These are phyloP conservation scores for Salix udensis DNA, from an alignment of 345 rosid species.

Conservation along the genomic window DNA sequence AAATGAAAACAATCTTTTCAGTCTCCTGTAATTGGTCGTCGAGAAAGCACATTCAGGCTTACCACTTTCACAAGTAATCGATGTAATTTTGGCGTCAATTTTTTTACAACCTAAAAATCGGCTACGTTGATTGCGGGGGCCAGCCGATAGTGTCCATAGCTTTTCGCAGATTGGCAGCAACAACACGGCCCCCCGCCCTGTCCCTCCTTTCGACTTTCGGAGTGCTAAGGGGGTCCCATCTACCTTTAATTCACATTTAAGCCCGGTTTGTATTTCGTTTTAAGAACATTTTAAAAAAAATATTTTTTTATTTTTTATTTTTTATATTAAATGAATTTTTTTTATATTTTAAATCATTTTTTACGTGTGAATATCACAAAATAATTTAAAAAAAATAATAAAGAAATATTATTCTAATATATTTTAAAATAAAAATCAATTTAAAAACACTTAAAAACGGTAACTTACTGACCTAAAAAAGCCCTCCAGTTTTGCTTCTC, in stretches of 20 bases:
- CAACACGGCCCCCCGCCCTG: not conserved
- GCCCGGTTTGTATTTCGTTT: too few relatives aligned
- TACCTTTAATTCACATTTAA: too few relatives aligned
- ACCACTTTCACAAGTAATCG: constrained; percentile 19
- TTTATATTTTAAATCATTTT: too few relatives aligned
- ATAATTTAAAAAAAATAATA: too few relatives aligned
- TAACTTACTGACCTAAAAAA: too few relatives aligned
- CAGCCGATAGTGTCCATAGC: not conserved
- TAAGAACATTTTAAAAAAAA: too few relatives aligned
- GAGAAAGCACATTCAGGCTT: not conserved
- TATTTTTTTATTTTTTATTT: too few relatives aligned
- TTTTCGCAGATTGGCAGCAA: not conserved
- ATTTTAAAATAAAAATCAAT: too few relatives aligned
- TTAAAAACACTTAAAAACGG: too few relatives aligned
- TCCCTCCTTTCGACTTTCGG: not conserved
- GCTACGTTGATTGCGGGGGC: constrained; percentile 44
- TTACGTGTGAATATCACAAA: too few relatives aligned
- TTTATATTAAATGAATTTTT: too few relatives aligned
- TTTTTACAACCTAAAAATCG: not conserved
- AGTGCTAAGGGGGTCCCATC: not conserved
- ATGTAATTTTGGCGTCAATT: not conserved
- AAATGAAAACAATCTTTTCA: not conserved
- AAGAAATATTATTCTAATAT: too few relatives aligned
- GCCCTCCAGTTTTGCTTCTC: constrained; percentile 1
- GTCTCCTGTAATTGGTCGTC: not conserved